Evolutionary conservation across 2,329 filamentous ascomycete species (phyloP).

Genomic region (Epichloe festucae): DNA sequence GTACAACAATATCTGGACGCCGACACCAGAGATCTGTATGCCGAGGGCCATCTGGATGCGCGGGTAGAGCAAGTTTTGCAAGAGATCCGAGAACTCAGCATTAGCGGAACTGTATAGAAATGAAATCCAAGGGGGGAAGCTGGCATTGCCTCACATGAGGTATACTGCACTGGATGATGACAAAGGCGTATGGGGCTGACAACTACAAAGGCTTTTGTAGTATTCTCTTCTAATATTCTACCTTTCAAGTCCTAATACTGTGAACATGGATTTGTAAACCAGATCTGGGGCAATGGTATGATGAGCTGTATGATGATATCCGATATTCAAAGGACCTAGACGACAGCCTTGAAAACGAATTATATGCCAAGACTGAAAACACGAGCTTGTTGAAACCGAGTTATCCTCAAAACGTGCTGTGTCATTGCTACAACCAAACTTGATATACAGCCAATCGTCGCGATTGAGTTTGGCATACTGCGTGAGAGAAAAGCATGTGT

Average conservation of each 20-base stretch:
- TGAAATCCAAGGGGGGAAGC: no score
- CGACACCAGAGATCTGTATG: constrained; percentile 91
- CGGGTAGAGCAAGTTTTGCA: constrained; percentile 91
- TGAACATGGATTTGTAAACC: neutral
- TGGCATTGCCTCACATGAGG: neutral
- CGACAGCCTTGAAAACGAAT: no score
- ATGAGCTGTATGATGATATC: neutral
- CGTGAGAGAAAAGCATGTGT: no score
- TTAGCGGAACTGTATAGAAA: constrained; percentile 54
- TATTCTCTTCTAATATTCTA: neutral
- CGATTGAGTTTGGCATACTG: no score
- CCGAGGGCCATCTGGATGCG: constrained; percentile 79
- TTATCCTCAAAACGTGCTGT: no score
- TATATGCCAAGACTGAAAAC: no score
- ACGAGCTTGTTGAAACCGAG: no score
- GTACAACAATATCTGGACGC: constrained; percentile 97
- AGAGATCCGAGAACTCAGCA: constrained; percentile 93
- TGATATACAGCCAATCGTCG: no score
- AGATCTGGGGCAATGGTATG: neutral
- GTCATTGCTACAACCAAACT: no score
- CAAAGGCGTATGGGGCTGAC: constrained; percentile 3
- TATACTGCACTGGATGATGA: neutral
- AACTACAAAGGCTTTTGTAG: neutral
- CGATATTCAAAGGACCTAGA: no score
- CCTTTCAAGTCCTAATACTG: neutral